Evolutionary conservation across 495 filamentous ascomycete species (phyloP).

Genomic region (Durotheca rogersii): DNA sequence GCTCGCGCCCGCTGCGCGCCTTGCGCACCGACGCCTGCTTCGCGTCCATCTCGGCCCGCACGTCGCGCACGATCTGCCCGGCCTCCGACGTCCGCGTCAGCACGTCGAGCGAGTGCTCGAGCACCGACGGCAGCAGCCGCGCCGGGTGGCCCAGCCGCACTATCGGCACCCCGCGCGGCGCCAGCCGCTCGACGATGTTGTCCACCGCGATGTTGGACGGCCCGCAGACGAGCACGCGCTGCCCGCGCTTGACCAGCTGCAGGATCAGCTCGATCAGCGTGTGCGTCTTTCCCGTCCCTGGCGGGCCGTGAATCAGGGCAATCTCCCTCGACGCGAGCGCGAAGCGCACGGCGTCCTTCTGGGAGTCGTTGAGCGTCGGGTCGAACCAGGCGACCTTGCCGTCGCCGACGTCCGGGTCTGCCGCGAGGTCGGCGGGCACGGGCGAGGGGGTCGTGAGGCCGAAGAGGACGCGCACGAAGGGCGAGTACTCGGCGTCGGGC

Average conservation of each 20-base stretch:
- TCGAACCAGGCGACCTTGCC: constrained; percentile 70
- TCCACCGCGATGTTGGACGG: constrained; percentile 96
- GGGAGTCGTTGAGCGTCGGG: constrained; percentile 77
- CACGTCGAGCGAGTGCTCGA: constrained; percentile 87
- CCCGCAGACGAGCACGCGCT: constrained; percentile 85
- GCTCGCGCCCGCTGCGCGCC: constrained; percentile 75
- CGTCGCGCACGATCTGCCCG: constrained; percentile 84
- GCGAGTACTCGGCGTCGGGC: constrained; percentile 64
- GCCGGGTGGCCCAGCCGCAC: constrained; percentile 92
- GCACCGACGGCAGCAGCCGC: constrained; percentile 80
- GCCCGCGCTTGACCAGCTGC: constrained; percentile 70
- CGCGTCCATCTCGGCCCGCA: constrained; percentile 88
- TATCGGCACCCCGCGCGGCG: constrained; percentile 79
- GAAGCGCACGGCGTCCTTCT: constrained; percentile 89
- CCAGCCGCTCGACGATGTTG: constrained; percentile 95
- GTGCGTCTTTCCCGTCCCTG: constrained; percentile 96
- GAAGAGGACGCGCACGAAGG: constrained; percentile 81
- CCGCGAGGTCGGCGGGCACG: constrained; percentile 46
- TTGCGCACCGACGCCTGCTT: constrained; percentile 89
- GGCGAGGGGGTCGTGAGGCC: constrained; percentile 63
- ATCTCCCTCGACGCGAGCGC: constrained; percentile 80
- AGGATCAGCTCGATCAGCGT: constrained; percentile 93
- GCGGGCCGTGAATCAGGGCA: constrained; percentile 91
- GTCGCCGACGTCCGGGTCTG: constrained; percentile 38
- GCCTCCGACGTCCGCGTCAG: constrained; percentile 91